phyloP scores from a whole-genome alignment of 257 asterid genomes.

The Solanum raphanifolium region DNA sequence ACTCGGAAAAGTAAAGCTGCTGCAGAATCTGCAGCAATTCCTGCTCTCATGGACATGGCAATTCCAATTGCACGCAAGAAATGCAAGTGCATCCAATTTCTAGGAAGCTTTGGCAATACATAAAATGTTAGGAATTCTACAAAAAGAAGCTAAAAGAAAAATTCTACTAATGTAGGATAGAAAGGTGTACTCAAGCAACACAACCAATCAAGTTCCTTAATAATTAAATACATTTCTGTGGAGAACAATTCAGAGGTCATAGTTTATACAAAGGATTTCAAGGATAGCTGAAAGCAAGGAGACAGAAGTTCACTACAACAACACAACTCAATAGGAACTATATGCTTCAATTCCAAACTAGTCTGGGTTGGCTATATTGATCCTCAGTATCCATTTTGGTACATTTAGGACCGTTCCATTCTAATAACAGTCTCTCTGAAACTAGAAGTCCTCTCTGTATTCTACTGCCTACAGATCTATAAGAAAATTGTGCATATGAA shows the following conservation, averaged over 20 bases:
- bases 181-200: neutral
- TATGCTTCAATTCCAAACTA: neutral
- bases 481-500: neutral
- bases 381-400: neutral
- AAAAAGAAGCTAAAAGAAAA: neutral
- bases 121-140: neutral
- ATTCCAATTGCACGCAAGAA: slow-evolving; percentile 94
- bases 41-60: slow-evolving; percentile 99
- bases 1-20: slow-evolving; percentile 96
- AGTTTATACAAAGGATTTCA: neutral
- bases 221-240: neutral
- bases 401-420: neutral
- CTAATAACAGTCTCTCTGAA: neutral
- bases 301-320: neutral
- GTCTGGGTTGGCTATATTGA: neutral
- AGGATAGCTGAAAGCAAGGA: neutral
- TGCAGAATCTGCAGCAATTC: slow-evolving; percentile 95
- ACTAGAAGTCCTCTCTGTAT: neutral
- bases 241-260: neutral
- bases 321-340: neutral
- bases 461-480: neutral
- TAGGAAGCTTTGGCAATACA: slow-evolving; percentile 62
- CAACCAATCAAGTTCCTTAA: neutral
- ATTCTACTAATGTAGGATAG: neutral
- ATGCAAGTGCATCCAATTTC: slow-evolving; percentile 99